Conservation (phyloP, 2,329 filamentous ascomycete genomes). For the Hymenoscyphus occultus region DNA sequence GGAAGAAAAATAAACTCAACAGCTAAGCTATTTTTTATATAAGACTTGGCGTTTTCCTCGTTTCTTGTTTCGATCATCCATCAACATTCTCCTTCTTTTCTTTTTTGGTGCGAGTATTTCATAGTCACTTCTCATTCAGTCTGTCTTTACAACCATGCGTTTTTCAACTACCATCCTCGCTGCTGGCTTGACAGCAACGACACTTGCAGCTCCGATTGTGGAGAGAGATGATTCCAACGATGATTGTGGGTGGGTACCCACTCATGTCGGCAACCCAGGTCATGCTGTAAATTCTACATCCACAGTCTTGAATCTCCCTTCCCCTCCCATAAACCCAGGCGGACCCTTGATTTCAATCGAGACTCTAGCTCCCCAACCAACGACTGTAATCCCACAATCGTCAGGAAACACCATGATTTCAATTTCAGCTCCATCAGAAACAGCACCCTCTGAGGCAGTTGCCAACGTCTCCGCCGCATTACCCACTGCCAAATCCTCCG, state of each 20-base stretch:
- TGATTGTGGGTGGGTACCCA: background rate
- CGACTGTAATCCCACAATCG: too few species aligned
- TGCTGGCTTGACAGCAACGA: background rate
- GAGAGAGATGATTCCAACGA: background rate
- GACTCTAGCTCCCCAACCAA: too few species aligned
- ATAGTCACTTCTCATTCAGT: background rate
- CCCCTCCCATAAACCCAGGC: too few species aligned
- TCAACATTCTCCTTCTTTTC: background rate
- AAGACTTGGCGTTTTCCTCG: background rate
- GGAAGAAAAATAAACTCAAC: background rate
- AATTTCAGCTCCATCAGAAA: background rate
- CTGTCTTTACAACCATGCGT: background rate
- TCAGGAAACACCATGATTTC: background rate
- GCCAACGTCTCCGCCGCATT: too few species aligned
- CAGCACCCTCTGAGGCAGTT: background rate
- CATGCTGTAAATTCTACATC: background rate
- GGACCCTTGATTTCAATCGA: too few species aligned
- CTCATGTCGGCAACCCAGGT: background rate
- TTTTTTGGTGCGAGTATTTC: background rate
- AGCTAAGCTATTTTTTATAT: background rate
- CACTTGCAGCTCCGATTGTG: background rate
- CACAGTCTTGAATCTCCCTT: too few species aligned
- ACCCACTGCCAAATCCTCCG: conserved; percentile 6
- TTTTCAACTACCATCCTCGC: background rate
- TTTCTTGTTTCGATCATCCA: background rate